These are phyloP conservation scores for Mortierella hygrophila DNA, from an alignment of 192 early-diverging fungal genomes.

Conservation along the genomic window DNA sequence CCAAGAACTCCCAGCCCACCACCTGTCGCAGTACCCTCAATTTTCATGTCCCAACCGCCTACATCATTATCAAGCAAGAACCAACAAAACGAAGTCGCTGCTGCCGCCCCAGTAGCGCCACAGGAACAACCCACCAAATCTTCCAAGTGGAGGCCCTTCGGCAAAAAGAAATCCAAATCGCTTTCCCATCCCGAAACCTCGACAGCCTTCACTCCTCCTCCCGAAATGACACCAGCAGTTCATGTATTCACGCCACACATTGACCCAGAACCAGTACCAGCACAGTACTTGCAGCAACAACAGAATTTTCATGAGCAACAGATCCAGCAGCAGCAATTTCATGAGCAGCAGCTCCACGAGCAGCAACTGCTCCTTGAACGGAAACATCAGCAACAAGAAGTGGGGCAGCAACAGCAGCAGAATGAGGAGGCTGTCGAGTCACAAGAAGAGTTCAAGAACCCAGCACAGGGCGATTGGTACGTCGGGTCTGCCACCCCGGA, in stretches of 20 bases:
- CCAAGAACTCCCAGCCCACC: slow-evolving; percentile 1
- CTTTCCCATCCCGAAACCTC: slow-evolving; percentile 21
- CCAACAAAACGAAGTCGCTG: neutral
- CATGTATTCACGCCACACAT: neutral
- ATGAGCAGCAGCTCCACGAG: neutral
- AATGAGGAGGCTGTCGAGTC: slow-evolving; percentile 6
- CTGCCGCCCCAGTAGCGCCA: neutral
- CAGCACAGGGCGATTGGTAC: slow-evolving; percentile 32
- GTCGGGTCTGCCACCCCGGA: neutral
- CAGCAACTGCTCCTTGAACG: neutral
- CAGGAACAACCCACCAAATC: slow-evolving; percentile 25
- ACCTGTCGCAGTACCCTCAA: slow-evolving; percentile 17
- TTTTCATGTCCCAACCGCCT: slow-evolving; percentile 18
- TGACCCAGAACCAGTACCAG: neutral
- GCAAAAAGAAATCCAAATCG: slow-evolving; percentile 54
- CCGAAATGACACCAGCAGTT: neutral
- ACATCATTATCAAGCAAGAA: neutral
- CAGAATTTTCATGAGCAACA: neutral
- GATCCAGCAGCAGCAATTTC: neutral
- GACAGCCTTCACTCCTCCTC: neutral
- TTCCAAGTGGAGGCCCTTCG: slow-evolving; percentile 47
- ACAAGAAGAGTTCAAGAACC: slow-evolving; percentile 7
- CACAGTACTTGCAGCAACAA: neutral
- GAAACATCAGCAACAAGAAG: slow-evolving; percentile 3
- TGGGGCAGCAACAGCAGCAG: slow-evolving; percentile 1